These are phyloP conservation scores for Trichoderma breve DNA, from an alignment of 2,329 filamentous ascomycete genomes.

Conservation along the genomic window DNA sequence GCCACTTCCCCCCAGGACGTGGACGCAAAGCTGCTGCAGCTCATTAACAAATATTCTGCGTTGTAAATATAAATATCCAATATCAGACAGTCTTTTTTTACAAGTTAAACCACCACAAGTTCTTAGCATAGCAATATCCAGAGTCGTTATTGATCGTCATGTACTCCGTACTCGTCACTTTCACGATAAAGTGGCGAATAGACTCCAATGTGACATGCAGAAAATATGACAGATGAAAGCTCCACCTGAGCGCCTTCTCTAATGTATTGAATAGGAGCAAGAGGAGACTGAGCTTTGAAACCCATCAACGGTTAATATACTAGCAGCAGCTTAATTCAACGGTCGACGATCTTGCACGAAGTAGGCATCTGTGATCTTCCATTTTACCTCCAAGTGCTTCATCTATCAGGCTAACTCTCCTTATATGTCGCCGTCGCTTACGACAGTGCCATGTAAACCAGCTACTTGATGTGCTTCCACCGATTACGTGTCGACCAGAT, in stretches of 20 bases:
- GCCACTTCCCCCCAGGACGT: slow-evolving; percentile 48
- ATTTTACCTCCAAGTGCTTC: neutral
- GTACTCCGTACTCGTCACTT: neutral
- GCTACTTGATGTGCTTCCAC: neutral
- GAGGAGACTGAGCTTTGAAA: neutral
- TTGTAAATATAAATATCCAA: neutral
- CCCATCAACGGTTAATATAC: neutral
- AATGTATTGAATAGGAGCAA: neutral
- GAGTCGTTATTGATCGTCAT: neutral
- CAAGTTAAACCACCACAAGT: neutral
- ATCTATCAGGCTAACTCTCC: neutral
- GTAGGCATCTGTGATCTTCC: neutral
- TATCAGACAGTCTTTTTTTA: neutral
- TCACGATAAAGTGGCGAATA: neutral
- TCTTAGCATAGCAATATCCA: neutral
- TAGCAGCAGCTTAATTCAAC: neutral
- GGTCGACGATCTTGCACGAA: neutral
- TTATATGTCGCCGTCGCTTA: neutral
- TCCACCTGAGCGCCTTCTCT: neutral
- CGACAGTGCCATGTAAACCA: neutral
- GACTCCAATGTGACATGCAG: neutral
- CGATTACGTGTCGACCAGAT: neutral
- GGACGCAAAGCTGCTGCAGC: slow-evolving; percentile 44
- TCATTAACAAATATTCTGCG: slow-evolving; percentile 37
- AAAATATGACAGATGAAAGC: neutral